A percentile compares a stretch with the other conserved stretches of the same genome.
Evolutionary conservation across 495 filamentous ascomycete species (phyloP).

Genomic region (Tuber magnatum): DNA sequence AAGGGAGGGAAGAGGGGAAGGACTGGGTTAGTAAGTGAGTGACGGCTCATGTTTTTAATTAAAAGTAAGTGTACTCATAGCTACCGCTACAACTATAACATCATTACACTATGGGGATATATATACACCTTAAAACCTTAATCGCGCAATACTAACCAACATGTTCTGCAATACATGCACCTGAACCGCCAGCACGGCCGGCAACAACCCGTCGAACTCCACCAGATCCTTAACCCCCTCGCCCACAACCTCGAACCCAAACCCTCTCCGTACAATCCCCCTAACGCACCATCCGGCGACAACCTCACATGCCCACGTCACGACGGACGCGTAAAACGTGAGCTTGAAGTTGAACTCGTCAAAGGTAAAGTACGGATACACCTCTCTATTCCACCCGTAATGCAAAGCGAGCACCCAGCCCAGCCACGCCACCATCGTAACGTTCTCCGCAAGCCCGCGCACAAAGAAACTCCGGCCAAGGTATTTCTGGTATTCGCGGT

Average conservation of each 20-base stretch:
- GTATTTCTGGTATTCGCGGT: constrained; percentile 54
- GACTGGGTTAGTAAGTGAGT: not conserved
- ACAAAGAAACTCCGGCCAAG: constrained; percentile 57
- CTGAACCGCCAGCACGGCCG: constrained; percentile 55
- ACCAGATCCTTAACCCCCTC: constrained; percentile 55
- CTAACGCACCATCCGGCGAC: constrained; percentile 52
- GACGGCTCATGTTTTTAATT: not conserved
- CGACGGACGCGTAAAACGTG: constrained; percentile 53
- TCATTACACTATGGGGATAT: not conserved
- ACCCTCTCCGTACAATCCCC: constrained; percentile 50
- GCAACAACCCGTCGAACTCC: constrained; percentile 56
- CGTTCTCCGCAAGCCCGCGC: constrained; percentile 55
- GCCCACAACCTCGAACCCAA: constrained; percentile 52
- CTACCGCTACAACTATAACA: not conserved
- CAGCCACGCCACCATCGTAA: constrained; percentile 59
- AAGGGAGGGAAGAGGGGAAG: no score
- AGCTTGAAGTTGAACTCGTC: constrained; percentile 50
- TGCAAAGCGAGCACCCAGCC: constrained; percentile 56
- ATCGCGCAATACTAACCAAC: constrained; percentile 56
- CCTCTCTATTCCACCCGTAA: constrained; percentile 53
- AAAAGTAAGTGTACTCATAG: not conserved
- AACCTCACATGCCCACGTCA: constrained; percentile 59
- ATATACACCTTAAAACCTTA: constrained; percentile 46
- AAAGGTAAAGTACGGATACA: constrained; percentile 39
- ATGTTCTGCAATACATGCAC: constrained; percentile 62